Evolutionary conservation across 2,329 filamentous ascomycete genomes (phyloP), one percentile per base, ranked within the genome.

Genomic region (Aureobasidium sp.): DNA sequence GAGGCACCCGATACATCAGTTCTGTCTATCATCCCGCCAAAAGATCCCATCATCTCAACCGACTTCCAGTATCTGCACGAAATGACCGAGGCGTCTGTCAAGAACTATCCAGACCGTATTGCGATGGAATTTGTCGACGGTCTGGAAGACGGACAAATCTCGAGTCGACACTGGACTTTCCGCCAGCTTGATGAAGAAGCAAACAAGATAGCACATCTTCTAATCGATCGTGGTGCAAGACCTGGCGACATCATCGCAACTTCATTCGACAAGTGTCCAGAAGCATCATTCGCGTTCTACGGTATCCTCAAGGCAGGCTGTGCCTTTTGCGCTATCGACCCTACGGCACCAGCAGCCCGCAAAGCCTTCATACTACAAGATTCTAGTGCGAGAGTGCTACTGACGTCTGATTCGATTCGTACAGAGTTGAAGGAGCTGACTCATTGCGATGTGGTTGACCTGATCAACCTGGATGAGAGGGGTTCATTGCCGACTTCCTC

Each of bases 231-330:
- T 22, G 81, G 79, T 2, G 74, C 84, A 0, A 65, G 71, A 0
- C 77, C 82, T 0, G 87, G 89, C 0, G 77, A 77, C 29, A 84
- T 92, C 5, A 79, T 96, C 25, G 90, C 85, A 0, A 81, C 93
- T 9, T 91, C 88, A 70, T 95, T 95, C 68, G 85, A 91, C 62
- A 96, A 96, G 70, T 92, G 87, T 64, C 87, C 91, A 0, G 88
- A 93, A 70, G 91, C 90, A 0, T 92, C 90, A 41, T 90, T 94
- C 68, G 83, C 87, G 0, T 91, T 95, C 42, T 77, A 95, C 1
- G 91, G 90, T 0, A 87, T 94, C 60, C 76, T 95, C 36, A 96
- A 96, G 71, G 84, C 88, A 6, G 91, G 91, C 0, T 92, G 88
- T 70, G 84, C 87, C 0, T 95, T 92, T 72, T 80, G 96, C 17